Base-by-base conservation (phyloP, 768 basidiomycete genomes). In the Pisolithus orientalis region DNA sequence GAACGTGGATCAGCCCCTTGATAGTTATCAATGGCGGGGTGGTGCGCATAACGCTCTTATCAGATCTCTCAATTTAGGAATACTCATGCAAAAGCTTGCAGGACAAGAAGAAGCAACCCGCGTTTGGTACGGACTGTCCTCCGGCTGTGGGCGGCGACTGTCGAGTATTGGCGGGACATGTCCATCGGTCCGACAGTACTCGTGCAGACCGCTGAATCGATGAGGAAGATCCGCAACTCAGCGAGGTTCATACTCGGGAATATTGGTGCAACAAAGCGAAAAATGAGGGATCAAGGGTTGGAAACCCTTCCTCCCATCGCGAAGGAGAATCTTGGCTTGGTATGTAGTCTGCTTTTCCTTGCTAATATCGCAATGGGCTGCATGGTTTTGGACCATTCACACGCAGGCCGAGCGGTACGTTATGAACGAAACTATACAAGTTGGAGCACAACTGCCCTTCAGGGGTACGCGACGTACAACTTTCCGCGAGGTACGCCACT, bases 131-230 rank as follows among this genome's bases (percentile, higher is more conserved):
- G 7, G 94, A 97, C 61, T n/a, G 79, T 87, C 2, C 76, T 98
- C 31, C 80, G 95, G 6, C 72, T 95, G 6, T 99, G 95, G 95
- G 88, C 80, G 9, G 94, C 93, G 3, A 87, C 89, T 0, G 85
- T 90, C 24, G 93, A 96, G 59, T 95, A 90, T 62, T 85, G 88
- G 69, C 79, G 82, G 27, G 95, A 98, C 66, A 89, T 90, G 71
- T 80, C 87, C 6, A 85, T 97, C 48, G 90, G 95, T 0, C 81
- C 84, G 1, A 84, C 78, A 0, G 80, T 89, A 14, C 76, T 98
- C 27, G 72, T 81, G 0, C 87, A 93, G 61, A 79, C 85, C 1
- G 78, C 80, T 0, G 88, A 94, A 60, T 81, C 81, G 0, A 68
- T 92, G 62, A 76, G 91, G 47, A 95, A 90, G 70, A 80, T 94